Base-by-base conservation (phyloP, 2,329 filamentous ascomycete species). In the Trichoderma breve region DNA sequence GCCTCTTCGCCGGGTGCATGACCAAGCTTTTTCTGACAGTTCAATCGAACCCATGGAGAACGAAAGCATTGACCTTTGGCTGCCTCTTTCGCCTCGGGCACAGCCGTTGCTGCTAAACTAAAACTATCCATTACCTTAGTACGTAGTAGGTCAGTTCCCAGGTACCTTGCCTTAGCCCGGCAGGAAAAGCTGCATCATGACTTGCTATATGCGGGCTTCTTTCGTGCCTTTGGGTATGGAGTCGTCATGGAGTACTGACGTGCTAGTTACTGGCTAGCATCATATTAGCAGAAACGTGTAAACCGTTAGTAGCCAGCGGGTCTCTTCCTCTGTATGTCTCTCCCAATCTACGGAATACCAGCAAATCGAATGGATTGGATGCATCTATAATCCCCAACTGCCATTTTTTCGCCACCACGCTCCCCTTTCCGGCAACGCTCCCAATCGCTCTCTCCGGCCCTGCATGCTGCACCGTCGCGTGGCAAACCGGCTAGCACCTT, bases 41-140 rank as follows among this genome's bases (percentile, higher is more conserved):
- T 53, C 11, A 51, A 51, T 53, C 21, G 47, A 53, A 21, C 5
- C 47, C 47, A 53, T 53, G 47, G 47, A 21, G 47, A n/a, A n/a
- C 2, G 39, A n/a, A n/a, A 12, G 21, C 9, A 32, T 12, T 28
- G 18, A 21, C 53, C 15, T 55, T 58, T 58, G 64, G 64, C 64
- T 67, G 64, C 64, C 64, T 67, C 64, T 58, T 67, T 28, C 53
- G 32, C 24, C 32, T 26, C 34, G 32, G 64, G 51, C 51, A 58
- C 32, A 36, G 24, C 32, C 34, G 64, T 57, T 55, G 32, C 32
- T 21, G 47, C 57, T 34, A 34, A 12, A 28, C 30, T 34, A 43
- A n/a, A 9, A 8, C 39, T 43, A 43, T 43, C 36, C 36, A 43
- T 43, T 43, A 9, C 39, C 39, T 43, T 43, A 43, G 39, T 43